Evolutionary conservation across 441 rosid species (phyloP).

Genomic region (Dalechampia spathulata): DNA sequence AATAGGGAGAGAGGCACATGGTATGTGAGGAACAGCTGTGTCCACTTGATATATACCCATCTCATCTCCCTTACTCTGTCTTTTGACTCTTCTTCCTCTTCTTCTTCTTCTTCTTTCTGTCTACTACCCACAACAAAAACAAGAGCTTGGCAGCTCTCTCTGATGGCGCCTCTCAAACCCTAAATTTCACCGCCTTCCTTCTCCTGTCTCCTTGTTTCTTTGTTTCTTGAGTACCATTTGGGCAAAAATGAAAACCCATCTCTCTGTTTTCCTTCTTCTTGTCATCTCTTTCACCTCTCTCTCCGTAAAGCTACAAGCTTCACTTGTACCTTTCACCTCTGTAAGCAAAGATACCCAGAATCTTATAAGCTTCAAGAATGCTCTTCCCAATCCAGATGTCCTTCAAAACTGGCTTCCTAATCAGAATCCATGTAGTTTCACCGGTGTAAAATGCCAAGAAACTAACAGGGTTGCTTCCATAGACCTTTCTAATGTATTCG

Average conservation of each 20-base stretch:
- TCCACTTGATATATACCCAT: constrained; percentile 44
- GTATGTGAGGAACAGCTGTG: constrained; percentile 95
- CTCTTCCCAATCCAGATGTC: constrained; percentile 34
- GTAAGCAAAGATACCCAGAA: constrained; percentile 36
- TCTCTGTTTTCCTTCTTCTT: constrained; percentile 10
- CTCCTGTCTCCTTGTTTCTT: not conserved
- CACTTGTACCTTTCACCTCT: constrained; percentile 11
- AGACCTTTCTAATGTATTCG: constrained; percentile 32
- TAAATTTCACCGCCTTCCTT: not conserved
- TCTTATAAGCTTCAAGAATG: constrained; percentile 52
- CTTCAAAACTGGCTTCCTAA: constrained; percentile 53
- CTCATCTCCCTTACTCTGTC: constrained; percentile 16
- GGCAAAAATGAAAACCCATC: constrained; percentile 26
- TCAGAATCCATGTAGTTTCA: constrained; percentile 45
- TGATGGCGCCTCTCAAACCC: constrained; percentile 49
- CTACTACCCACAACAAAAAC: constrained; percentile 9
- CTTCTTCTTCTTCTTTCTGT: constrained; percentile 7
- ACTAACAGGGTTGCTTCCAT: constrained; percentile 47
- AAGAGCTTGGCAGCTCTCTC: constrained; percentile 24
- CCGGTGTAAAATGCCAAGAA: constrained; percentile 53
- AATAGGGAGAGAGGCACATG: constrained; percentile 45
- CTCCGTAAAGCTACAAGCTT: constrained; percentile 26
- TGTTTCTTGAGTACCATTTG: not conserved
- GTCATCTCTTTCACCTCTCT: constrained; percentile 21
- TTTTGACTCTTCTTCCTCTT: not conserved